Conservation (phyloP, 495 filamentous ascomycete genomes). For the Neurospora tetrasperma region DNA sequence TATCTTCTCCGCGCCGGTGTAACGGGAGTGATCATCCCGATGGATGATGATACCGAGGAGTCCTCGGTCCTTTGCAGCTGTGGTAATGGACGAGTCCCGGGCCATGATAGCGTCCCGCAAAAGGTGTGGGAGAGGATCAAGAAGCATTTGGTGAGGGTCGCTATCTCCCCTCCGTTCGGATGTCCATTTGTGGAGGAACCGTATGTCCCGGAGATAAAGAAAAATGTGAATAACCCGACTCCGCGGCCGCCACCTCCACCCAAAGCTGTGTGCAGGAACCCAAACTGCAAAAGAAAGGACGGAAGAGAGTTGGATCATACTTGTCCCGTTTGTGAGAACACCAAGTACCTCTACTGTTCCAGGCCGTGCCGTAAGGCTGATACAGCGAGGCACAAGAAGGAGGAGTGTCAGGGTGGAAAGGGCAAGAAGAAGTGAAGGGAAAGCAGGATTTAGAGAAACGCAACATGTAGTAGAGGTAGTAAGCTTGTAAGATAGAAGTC, state of each 20-base stretch:
- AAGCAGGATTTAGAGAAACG: background rate
- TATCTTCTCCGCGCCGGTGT: slow-evolving; percentile 21
- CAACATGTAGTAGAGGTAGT: background rate
- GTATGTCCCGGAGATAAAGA: slow-evolving; percentile 5
- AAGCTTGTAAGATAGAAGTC: background rate
- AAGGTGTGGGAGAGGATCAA: slow-evolving; percentile 21
- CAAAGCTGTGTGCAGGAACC: slow-evolving; percentile 9
- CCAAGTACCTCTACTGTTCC: slow-evolving; percentile 21
- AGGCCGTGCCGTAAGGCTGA: slow-evolving; percentile 24
- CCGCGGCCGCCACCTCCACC: background rate
- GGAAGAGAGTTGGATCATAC: slow-evolving; percentile 15
- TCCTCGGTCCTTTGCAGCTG: slow-evolving; percentile 25
- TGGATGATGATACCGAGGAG: slow-evolving; percentile 15
- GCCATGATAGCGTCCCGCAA: slow-evolving; percentile 13
- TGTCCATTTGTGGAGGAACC: slow-evolving; percentile 25
- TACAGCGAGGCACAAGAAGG: slow-evolving; percentile 26
- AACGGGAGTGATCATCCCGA: slow-evolving; percentile 11
- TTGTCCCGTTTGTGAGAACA: slow-evolving; percentile 20
- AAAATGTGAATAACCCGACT: background rate
- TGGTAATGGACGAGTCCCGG: slow-evolving; percentile 23
- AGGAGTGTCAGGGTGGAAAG: slow-evolving; percentile 1
- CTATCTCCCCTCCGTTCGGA: slow-evolving; percentile 28
- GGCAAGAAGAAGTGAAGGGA: background rate
- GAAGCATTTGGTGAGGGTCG: slow-evolving; percentile 20
- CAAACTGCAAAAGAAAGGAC: slow-evolving; percentile 14